A percentile compares a stretch with the other conserved stretches of the same genome.
Conservation (phyloP, 768 basidiomycete species). For the Podaxis mareebaensis region DNA sequence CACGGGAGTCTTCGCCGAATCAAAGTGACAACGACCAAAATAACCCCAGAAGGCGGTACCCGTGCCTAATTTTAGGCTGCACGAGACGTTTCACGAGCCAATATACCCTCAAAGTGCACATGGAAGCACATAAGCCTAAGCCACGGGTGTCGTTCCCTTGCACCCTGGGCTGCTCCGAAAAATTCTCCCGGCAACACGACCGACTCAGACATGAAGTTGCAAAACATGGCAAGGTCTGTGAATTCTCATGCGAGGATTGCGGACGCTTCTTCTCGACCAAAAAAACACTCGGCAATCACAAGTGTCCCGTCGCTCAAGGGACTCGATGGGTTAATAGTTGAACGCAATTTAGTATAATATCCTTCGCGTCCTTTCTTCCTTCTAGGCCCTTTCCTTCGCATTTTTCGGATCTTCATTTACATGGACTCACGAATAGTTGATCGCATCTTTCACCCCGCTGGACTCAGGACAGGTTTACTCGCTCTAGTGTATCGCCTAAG, state of each 20-base stretch:
- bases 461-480: not conserved
- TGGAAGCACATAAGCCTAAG: conserved; percentile 56
- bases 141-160: conserved; percentile 49
- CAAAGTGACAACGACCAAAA: conserved; percentile 34
- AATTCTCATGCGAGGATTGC: conserved; percentile 52
- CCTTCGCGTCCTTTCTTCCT: not conserved
- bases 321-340: conserved; percentile 47
- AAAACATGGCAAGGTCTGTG: conserved; percentile 58
- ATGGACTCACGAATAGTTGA: conserved; percentile 6
- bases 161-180: conserved; percentile 54
- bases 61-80: conserved; percentile 49
- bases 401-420: not conserved
- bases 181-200: conserved; percentile 58
- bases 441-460: not conserved
- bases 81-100: conserved; percentile 51
- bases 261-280: conserved; percentile 54
- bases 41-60: conserved; percentile 42
- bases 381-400: conserved; percentile 13
- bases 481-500: conserved; percentile 1
- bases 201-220: conserved; percentile 58
- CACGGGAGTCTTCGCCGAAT: conserved; percentile 34
- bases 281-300: conserved; percentile 55
- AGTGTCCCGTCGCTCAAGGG: conserved; percentile 51
- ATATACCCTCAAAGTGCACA: conserved; percentile 55
- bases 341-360: not conserved